Evolutionary conservation across 2,329 filamentous ascomycete genomes (phyloP), one percentile per base, ranked within the genome.

Genomic region (Aspergillus niger): DNA sequence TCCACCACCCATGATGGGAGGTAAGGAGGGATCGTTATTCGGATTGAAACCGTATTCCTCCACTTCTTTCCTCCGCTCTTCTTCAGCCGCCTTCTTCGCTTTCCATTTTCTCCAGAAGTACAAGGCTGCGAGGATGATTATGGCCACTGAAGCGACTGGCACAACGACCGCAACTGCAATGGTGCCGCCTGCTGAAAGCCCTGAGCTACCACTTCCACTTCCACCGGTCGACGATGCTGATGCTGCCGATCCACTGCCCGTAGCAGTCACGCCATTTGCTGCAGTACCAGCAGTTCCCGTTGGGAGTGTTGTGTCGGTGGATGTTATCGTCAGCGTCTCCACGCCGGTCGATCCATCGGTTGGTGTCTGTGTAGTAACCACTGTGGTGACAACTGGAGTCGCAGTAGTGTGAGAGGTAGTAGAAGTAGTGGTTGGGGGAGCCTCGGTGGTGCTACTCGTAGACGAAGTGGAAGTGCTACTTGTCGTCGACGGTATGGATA

Each of bases 41-140:
- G 95, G 95, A 76, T 98, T 98, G 82, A 93, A 98, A 32, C 91
- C 89, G 74, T 98, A 98, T 73, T 98, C 95, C 75, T 98, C 94
- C 10, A 97, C 92, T 77, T 99, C 95, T 80, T 97, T 97, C 65
- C 93, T 87, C 54, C 95, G 87, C 70, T 93, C 87, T 74, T 97
- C 95, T 72, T 95, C 92, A 13, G 89, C 90, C 64, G 87, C 86
- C 81, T 92, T 95, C 65, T 89, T 87, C 70, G 91, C 88, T 80
- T 96, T 96, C 64, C 92, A 89, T 80, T 88, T 92, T 73, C 91
- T 88, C 92, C 92, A 99, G 72, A 94, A 86, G 76, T 91, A 92
- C 28, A 97, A 82, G 6, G 88, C 90, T 3, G 86, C 86, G 8
- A 94, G 77, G 2, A 94, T 87, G 22, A 98, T 82, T 17, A 96